Conservation (phyloP, 805 yeast species). For the Hanseniaspora clermontiae region DNA sequence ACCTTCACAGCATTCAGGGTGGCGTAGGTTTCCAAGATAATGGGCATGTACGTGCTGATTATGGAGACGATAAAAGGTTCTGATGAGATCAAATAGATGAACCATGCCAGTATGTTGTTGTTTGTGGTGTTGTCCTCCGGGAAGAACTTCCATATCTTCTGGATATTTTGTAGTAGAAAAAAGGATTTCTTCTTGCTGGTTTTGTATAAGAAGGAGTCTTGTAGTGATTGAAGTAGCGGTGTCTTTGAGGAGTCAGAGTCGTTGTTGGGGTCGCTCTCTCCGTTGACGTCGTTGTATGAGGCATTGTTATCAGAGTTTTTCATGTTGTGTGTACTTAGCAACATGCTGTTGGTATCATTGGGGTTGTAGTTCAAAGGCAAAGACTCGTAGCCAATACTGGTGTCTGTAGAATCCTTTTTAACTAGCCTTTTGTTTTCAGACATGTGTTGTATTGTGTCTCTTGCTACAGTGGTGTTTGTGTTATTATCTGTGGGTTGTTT, state of each 20-base stretch:
- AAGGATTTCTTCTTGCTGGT: not conserved
- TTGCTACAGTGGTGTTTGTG: no score
- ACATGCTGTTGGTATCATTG: slow-evolving; percentile 9
- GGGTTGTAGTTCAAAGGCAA: slow-evolving; percentile 7
- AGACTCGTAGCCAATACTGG: slow-evolving; percentile 2
- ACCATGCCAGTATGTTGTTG: slow-evolving; percentile 47
- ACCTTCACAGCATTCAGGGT: slow-evolving; percentile 56
- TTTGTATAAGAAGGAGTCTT: not conserved
- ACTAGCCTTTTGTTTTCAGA: not conserved
- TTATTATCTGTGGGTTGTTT: no score
- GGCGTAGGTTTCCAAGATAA: slow-evolving; percentile 58
- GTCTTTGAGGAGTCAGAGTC: not conserved
- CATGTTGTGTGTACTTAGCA: slow-evolving; percentile 21
- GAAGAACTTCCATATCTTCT: not conserved
- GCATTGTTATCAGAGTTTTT: not conserved
- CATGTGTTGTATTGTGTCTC: not conserved
- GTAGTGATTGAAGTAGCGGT: not conserved
- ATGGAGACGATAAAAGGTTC: slow-evolving; percentile 74
- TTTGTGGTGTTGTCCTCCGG: slow-evolving; percentile 25
- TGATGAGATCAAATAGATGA: slow-evolving; percentile 57
- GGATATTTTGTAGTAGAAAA: not conserved
- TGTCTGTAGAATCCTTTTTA: not conserved
- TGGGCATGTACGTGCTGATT: slow-evolving; percentile 65
- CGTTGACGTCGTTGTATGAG: not conserved
- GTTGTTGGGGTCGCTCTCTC: not conserved